Percentiles rank a stretch among this genome's conserved stretches.
Evolutionary conservation across 1,139 yeast genomes (phyloP).

Genomic region (Lodderomyces elongisporus): DNA sequence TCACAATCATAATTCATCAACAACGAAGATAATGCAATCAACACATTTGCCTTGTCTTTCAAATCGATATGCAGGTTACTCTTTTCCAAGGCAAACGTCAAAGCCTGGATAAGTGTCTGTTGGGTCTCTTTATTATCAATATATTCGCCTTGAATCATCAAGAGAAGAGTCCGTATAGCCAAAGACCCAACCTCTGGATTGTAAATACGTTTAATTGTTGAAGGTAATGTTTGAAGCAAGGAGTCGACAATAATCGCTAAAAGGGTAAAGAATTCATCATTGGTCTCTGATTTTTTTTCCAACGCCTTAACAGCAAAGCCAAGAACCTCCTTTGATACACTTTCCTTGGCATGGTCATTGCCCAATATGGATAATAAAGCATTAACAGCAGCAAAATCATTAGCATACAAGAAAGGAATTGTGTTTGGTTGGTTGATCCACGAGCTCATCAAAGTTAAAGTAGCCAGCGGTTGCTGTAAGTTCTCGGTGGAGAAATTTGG

Average conservation of each 20-base stretch:
- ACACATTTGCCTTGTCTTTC: constrained; percentile 53
- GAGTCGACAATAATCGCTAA: constrained; percentile 55
- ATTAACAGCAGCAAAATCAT: constrained; percentile 49
- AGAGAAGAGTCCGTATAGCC: constrained; percentile 49
- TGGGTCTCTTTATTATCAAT: constrained; percentile 57
- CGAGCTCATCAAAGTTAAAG: constrained; percentile 60
- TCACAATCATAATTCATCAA: constrained; percentile 50
- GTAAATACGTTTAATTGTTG: constrained; percentile 37
- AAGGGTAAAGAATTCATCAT: constrained; percentile 42
- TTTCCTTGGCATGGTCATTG: constrained; percentile 55
- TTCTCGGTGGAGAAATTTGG: constrained; percentile 66
- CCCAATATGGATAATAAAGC: constrained; percentile 55
- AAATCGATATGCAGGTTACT: constrained; percentile 52
- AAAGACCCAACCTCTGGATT: constrained; percentile 49
- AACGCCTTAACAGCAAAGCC: constrained; percentile 49
- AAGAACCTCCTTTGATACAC: constrained; percentile 55
- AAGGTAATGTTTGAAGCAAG: constrained; percentile 48
- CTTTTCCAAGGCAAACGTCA: constrained; percentile 59
- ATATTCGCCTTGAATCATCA: constrained; percentile 56
- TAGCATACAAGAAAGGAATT: constrained; percentile 50
- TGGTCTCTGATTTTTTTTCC: constrained; percentile 30
- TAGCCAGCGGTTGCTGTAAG: constrained; percentile 75
- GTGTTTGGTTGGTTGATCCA: constrained; percentile 55
- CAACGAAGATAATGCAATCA: constrained; percentile 54
- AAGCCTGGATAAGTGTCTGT: constrained; percentile 50